Percentiles rank a stretch among this genome's conserved stretches.
Evolutionary conservation across 331 rosid species (phyloP).

Genomic region (Pyrus hybrid): DNA sequence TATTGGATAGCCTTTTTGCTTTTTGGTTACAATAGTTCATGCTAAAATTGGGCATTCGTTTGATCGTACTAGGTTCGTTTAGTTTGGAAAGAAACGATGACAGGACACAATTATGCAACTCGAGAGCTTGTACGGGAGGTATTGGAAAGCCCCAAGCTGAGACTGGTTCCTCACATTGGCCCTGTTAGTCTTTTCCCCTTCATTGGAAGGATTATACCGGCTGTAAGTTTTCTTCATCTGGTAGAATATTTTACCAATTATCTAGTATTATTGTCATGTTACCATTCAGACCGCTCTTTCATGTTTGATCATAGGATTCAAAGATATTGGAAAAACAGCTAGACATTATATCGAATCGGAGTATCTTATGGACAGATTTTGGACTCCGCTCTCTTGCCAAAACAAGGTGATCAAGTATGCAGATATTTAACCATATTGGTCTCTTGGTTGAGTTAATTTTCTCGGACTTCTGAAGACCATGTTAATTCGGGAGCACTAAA

Average conservation of each 20-base stretch:
- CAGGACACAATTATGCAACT: conserved; percentile 33
- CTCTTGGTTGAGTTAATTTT: not conserved
- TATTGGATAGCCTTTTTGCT: not conserved
- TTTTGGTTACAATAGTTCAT: not conserved
- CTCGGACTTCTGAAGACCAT: not conserved
- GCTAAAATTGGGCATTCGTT: not conserved
- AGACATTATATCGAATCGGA: conserved; percentile 66
- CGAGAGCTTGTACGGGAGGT: conserved; percentile 70
- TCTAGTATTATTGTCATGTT: not conserved
- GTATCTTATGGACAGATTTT: conserved; percentile 78
- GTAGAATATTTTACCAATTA: not conserved
- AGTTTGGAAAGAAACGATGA: conserved; percentile 54
- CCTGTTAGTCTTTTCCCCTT: conserved; percentile 85
- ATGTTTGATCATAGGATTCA: conserved; percentile 41
- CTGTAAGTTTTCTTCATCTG: conserved; percentile 45
- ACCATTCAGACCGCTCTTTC: not conserved
- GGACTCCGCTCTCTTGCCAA: conserved; percentile 92
- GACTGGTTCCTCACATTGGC: conserved; percentile 88
- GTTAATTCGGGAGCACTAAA: conserved; percentile 11
- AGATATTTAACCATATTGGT: not conserved
- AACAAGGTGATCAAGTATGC: conserved; percentile 48
- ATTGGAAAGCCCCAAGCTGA: conserved; percentile 43
- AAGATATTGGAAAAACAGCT: conserved; percentile 89
- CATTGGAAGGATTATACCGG: conserved; percentile 75
- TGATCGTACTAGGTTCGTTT: conserved; percentile 55